Evolutionary conservation across 2,329 filamentous ascomycete species (phyloP), one percentile per base, ranked within the genome.

Genomic region (Zasmidium angulare): DNA sequence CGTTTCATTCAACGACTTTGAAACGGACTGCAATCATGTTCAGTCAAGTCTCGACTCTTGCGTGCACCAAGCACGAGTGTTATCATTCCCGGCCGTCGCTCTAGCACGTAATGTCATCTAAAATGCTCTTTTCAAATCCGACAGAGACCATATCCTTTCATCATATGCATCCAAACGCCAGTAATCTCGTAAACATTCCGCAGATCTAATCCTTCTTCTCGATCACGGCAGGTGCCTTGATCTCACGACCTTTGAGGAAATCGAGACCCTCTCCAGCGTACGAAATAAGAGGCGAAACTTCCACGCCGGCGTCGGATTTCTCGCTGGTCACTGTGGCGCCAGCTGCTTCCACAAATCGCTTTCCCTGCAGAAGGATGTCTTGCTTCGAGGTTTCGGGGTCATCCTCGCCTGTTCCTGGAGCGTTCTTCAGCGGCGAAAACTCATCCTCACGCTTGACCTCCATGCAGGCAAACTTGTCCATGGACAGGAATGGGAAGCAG

Each of bases 371-470:
- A 86, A 96, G 89, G 73, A 98, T 96, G 74, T 98, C 91, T 66
- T 81, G 82, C 78, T 88, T 91, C 82, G 92, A 96, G 53, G 95
- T 99, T 68, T 96, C 92, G 11, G 91, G 90, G 75, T 97, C 91
- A 73, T 99, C 95, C 78, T 96, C 90, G 29, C 90, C 91, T 46
- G 90, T 92, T 56, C 92, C 91, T 63, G 82, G 84, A 11, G 86
- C 86, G 73, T 99, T 99, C 87, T 99, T 99, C 67, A 99, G 81
- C 3, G 95, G 95, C 24, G 92, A 97, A 81, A 99, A 99, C 79
- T 99, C 95, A 68, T 99, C 95, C 80, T 97, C 93, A 62, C 95
- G 91, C 76, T 88, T 91, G 54, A 99, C 95, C 79, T 99, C 95
- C 79, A 98, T 89, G 77, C 88, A 96, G 22, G 93, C 95, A 72